Percentiles rank a stretch among this genome's conserved stretches.
Conservation (phyloP, 768 basidiomycete genomes). For the Panaeolus papilionaceus region DNA sequence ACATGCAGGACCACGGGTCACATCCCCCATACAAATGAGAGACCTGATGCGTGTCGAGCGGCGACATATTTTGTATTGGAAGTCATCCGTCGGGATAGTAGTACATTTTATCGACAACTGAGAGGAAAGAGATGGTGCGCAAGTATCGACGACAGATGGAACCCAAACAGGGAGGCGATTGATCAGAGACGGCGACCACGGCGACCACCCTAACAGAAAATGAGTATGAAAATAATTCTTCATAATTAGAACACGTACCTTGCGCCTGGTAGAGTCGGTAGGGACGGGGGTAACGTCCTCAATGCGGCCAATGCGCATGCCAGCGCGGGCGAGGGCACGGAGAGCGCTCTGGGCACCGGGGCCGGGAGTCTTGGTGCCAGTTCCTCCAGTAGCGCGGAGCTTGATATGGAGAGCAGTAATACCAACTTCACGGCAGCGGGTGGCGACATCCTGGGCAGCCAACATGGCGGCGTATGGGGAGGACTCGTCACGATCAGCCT, state of each 20-base stretch:
- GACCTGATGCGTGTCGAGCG: slow-evolving; percentile 86
- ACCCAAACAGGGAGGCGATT: slow-evolving; percentile 24
- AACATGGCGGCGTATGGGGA: slow-evolving; percentile 98
- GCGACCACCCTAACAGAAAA: slow-evolving; percentile 85
- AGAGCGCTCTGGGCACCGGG: slow-evolving; percentile 98
- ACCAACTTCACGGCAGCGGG: slow-evolving; percentile 97
- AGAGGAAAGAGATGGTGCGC: slow-evolving; percentile 27
- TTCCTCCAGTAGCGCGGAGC: slow-evolving; percentile 97
- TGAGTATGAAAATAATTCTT: slow-evolving; percentile 7
- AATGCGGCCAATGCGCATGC: slow-evolving; percentile 97
- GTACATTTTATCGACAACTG: slow-evolving; percentile 27
- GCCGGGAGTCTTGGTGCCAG: slow-evolving; percentile 98
- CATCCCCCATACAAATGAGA: slow-evolving; percentile 46
- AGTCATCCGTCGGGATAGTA: slow-evolving; percentile 35
- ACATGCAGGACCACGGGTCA: slow-evolving; percentile 79
- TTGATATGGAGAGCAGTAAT: slow-evolving; percentile 99
- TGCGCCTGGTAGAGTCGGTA: slow-evolving; percentile 96
- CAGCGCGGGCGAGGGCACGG: slow-evolving; percentile 96
- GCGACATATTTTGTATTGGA: slow-evolving; percentile 69
- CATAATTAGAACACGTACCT: slow-evolving; percentile 57
- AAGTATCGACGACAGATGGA: slow-evolving; percentile 25
- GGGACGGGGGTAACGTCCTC: slow-evolving; percentile 99
- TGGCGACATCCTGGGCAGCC: slow-evolving; percentile 96
- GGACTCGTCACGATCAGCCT: slow-evolving; percentile 99
- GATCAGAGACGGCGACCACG: slow-evolving; percentile 94